Evolutionary conservation across 1,139 yeast species (phyloP), one percentile per base, ranked within the genome.

Genomic region (Arxiozyma telluris): DNA sequence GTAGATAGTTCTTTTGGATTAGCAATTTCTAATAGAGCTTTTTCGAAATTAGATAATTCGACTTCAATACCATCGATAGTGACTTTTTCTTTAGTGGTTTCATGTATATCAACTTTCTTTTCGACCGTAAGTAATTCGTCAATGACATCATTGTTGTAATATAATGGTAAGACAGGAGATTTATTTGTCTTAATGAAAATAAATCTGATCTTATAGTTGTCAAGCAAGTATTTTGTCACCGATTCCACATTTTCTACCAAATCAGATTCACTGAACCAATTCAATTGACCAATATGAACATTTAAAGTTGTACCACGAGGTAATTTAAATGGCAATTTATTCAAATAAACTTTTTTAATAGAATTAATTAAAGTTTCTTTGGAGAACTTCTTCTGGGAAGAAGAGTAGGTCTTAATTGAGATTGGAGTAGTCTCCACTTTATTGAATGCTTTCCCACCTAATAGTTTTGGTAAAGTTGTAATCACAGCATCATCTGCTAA

Each of bases 141-240:
- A 68, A 79, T 82, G 50, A 88, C 76, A 56, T 76, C 77, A 43
- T 84, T 84, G 50, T 85, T 75, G 65, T 84, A 80, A 72, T 76
- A 93, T 57, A 93, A 75, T 45, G 98, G 98, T 64, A 93, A 75
- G 22, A 93, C 80, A 30, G 97, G 96, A 25, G 96, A 87, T 48
- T 72, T 69, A 54, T 76, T 73, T 17, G 93, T 77, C 73, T 89
- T 89, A 60, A 91, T 70, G 70, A 82, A 81, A 48, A 89, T 73
- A 47, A 84, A 75, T 69, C 87, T 82, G 55, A 84, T 68, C 48
- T 75, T 74, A 44, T 72, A 73, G 63, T 79, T 66, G 30, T 70
- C 67, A 25, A 76, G 70, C 58, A 91, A 78, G 46, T 74, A 72
- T 27, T 73, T 68, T 47, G 82, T 72, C 11, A 88, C 81, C 52